Percentiles rank a stretch among this genome's conserved stretches.
Conservation (phyloP, 108 stramenopile genomes). For the Fragilaria crotonensis region DNA sequence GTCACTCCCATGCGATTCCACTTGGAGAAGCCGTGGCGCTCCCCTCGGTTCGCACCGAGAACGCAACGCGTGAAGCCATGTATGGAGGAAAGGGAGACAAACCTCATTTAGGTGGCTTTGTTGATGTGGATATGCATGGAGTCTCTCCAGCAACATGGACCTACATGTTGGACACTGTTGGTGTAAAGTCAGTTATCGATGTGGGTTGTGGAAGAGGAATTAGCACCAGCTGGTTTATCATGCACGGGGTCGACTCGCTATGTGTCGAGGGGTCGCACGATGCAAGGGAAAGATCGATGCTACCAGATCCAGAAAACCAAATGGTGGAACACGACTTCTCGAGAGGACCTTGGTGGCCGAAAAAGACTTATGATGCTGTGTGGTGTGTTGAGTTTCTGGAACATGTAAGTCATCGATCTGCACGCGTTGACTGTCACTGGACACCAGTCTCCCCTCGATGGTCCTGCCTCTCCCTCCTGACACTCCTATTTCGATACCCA, state of each 20-base stretch:
- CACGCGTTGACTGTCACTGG: too few relatives aligned
- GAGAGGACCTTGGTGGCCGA: conserved; percentile 69
- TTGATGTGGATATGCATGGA: conserved; percentile 29
- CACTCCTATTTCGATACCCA: conserved; percentile 7
- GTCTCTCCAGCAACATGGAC: conserved; percentile 43
- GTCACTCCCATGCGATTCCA: conserved; percentile 1
- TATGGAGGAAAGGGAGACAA: conserved; percentile 57
- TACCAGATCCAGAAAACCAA: conserved; percentile 28
- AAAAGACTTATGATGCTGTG: conserved; percentile 50
- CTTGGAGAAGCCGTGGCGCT: conserved; percentile 19
- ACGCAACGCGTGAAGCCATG: conserved; percentile 11
- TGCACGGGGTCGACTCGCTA: conserved; percentile 37
- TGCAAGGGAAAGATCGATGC: conserved; percentile 33
- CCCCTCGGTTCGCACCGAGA: conserved; percentile 24
- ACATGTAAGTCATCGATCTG: conserved; percentile 12
- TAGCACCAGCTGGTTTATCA: conserved; percentile 44
- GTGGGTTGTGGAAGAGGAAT: conserved; percentile 64
- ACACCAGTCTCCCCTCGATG: background rate
- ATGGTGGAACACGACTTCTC: conserved; percentile 48
- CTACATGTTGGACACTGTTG: conserved; percentile 27
- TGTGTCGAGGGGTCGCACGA: conserved; percentile 67
- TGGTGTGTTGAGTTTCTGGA: conserved; percentile 57
- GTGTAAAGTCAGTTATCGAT: conserved; percentile 51
- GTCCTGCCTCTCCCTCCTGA: background rate
- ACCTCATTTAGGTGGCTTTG: conserved; percentile 50